Evolutionary conservation across 2,329 filamentous ascomycete species (phyloP).

Genomic region (Apiospora sp.): DNA sequence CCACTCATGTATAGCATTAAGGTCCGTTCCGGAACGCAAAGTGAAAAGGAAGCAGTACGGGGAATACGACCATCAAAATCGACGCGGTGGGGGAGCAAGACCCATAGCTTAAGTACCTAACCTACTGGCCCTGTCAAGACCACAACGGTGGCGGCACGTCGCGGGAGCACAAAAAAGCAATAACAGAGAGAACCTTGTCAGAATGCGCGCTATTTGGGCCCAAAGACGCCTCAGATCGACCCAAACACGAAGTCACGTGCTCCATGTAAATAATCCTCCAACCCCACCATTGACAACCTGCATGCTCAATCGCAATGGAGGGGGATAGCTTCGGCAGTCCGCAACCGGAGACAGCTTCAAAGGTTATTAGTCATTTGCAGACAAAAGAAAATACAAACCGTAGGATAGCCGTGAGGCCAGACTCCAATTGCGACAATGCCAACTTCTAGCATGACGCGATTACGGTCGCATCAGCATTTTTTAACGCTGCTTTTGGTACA

Average conservation of each 20-base stretch:
- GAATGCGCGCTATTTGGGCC: not conserved
- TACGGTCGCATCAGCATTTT: no score
- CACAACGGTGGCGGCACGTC: constrained; percentile 7
- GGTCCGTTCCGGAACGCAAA: constrained; percentile 14
- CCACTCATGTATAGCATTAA: constrained; percentile 5
- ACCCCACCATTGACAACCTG: not conserved
- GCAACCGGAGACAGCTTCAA: not conserved
- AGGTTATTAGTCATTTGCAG: not conserved
- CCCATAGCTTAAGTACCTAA: not conserved
- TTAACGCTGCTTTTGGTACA: no score
- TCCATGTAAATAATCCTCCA: not conserved
- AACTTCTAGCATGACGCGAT: no score
- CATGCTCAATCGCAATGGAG: not conserved
- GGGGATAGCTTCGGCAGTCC: not conserved
- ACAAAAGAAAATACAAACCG: not conserved
- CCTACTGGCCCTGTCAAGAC: not conserved
- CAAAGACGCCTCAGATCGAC: not conserved
- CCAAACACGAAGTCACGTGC: constrained; percentile 12
- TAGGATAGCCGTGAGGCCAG: not conserved
- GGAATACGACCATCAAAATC: not conserved
- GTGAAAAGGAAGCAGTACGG: not conserved
- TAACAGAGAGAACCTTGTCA: not conserved
- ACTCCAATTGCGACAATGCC: not conserved
- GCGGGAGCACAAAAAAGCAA: constrained; percentile 11
- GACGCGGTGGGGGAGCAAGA: not conserved